Evolutionary conservation across 1,284 basidiomycete genomes (phyloP), one percentile per base, ranked within the genome.

Genomic region (Ustilago vetiveriae): DNA sequence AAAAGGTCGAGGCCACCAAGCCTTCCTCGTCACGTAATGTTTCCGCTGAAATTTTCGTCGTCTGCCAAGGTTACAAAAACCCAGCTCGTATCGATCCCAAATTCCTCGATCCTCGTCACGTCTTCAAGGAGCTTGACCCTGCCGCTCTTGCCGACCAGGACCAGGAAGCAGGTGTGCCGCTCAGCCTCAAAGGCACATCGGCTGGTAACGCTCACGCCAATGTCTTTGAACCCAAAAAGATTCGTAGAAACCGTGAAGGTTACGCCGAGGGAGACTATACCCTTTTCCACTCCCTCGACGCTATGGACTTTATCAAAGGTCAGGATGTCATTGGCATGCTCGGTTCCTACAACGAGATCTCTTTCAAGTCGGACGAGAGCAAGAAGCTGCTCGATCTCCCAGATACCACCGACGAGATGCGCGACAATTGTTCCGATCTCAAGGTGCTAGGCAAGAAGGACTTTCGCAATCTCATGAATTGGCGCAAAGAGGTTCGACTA

Each of bases 1-100:
- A 88, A 50, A 92, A 90, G 82, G 96, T 99, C 29, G 96, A 98
- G 84, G 96, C 96, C 13, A 99, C 96, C 35, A 99, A 99, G 82
- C 96, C 96, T 2, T 94, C 96, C 11, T 95, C 93, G 26, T 98
- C 96, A 21, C 89, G 96, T 86, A 98, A 96, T 84, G 96, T 99
- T 42, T 99, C 96, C 41, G 96, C 96, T 8, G 96, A 99, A 84
- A 98, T 98, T 81, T 99, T 98, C 86, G 96, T 99, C 75, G 93
- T 98, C 50, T 99, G 96, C 84, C 90, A 90, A 69, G 92, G 93
- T 59, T 99, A 93, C 85, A 88, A 94, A 71, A 93, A 94, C 4
- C 96, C 96, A 4, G 92, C 92, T 82, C 88, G 91, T 79, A 95
- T 98, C 77, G 96, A 99, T 81, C 94, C 96, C 36, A 96, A 95